Evolutionary conservation across 441 rosid species (phyloP).

Genomic region (Adansonia rubrostipa): DNA sequence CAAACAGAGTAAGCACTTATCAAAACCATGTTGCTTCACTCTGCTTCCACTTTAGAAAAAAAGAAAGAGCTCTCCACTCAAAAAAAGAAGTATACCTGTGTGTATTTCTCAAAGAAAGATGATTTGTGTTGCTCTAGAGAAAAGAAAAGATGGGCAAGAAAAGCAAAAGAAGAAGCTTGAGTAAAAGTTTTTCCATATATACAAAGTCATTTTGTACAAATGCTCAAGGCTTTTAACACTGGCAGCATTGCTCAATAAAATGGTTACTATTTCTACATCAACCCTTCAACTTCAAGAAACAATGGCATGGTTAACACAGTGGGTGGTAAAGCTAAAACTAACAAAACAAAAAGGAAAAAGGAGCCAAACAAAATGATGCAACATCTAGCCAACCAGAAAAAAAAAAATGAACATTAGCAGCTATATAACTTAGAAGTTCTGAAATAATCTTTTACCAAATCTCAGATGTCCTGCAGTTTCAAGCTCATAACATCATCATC

Average conservation of each 20-base stretch:
- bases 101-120: no score
- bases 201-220: conserved; percentile 29
- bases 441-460: conserved; percentile 22
- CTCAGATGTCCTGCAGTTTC: no score
- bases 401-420: conserved; percentile 35
- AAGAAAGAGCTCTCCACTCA: no score
- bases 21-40: no score
- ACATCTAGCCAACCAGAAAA: conserved; percentile 31
- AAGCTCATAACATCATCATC: conserved; percentile 20
- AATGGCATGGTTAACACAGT: conserved; percentile 4
- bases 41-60: no score
- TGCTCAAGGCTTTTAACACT: conserved; percentile 3
- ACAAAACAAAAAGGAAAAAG: background rate
- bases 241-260: background rate
- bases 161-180: background rate
- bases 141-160: background rate
- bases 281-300: conserved; percentile 10
- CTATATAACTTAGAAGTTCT: conserved; percentile 37
- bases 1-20: no score
- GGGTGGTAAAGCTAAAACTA: conserved; percentile 1
- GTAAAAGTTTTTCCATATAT: conserved; percentile 18
- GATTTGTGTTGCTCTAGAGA: no score
- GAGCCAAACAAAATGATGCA: conserved; percentile 28
- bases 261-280: conserved; percentile 24
- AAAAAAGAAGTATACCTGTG: no score